A percentile compares a stretch with the other conserved stretches of the same genome.
Evolutionary conservation across 768 basidiomycete genomes (phyloP).

Genomic region (Mycena venus): DNA sequence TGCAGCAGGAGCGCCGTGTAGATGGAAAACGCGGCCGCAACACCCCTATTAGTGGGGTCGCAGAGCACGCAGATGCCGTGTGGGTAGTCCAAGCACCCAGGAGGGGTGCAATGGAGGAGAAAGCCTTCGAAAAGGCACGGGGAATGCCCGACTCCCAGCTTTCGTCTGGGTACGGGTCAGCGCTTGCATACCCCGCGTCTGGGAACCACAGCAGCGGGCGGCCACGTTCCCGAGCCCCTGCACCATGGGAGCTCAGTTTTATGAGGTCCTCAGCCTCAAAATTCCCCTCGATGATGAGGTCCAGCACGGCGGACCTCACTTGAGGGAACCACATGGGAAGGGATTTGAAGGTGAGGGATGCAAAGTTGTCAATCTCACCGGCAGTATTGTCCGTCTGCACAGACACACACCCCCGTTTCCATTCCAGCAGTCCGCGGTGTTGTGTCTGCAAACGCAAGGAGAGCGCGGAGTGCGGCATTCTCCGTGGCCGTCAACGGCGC

Average conservation of each 20-base stretch:
- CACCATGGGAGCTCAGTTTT: neutral
- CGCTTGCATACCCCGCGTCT: neutral
- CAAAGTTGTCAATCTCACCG: slow-evolving; percentile 1
- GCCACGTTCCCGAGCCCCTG: neutral
- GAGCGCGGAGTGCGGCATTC: neutral
- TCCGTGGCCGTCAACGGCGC: neutral
- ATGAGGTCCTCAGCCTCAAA: neutral
- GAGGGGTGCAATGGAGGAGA: slow-evolving; percentile 1
- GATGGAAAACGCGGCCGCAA: neutral
- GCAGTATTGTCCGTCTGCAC: neutral
- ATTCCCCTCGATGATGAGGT: neutral
- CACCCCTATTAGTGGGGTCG: slow-evolving; percentile 6
- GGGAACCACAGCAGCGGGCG: neutral
- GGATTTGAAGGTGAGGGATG: slow-evolving; percentile 10
- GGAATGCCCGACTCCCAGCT: neutral
- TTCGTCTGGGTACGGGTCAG: neutral
- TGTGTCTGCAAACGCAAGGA: neutral
- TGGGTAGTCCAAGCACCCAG: neutral
- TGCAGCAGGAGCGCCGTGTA: neutral
- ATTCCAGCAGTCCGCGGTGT: neutral
- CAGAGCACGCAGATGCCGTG: slow-evolving; percentile 1
- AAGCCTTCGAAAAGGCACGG: neutral
- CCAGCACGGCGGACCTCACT: neutral
- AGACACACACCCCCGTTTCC: neutral
- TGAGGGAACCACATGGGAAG: neutral